Base-by-base conservation (phyloP, 148 eudicot genomes). In the Polygonum aviculare region DNA sequence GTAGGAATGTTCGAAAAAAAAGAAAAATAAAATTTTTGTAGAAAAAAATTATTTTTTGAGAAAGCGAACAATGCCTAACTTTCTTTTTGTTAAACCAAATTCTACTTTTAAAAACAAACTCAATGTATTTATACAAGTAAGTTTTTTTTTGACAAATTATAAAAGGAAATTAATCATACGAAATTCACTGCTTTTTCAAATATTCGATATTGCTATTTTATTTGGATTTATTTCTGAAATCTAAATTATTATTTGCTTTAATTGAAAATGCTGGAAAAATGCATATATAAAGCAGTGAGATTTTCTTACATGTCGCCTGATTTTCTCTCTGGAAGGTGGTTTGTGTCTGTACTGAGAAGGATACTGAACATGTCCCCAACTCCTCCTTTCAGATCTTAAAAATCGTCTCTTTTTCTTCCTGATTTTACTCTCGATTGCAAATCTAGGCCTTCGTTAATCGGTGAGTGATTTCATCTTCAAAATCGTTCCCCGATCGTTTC, bases 351-450 rank as follows among this genome's bases (percentile, higher is more conserved):
- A 31, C 19, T 59, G 65, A 59, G 65, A 35, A 59, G 65, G 65
- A 59, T 83, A 77, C 76, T 83, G 55, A 80, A 72, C 80, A 80
- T 80, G 76, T 71, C 86, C 79, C 78, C 86, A 78, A 78, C 75
- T 74, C 48, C 18, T 72, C 36, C 63, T 75, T 50, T 80, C 77
- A 83, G 81, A 83, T 83, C 85, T 83, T 80, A 82, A 22, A 22
- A 59, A 21, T 59, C 14, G 2, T 59, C 35, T 22, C 35, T 26
- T 8, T 59, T 59, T 57, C 14, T 26, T 10, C 65, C 65, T 67
- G 70, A 11, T 59, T 75, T 54, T 78, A 41, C 76, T 75, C 49
- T 75, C 50, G 62, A 69, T 83, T 72, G 44, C 63, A 69, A 78
- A 77, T 80, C 85, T 60, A 73, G 82, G 83, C 62, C 65, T 77